phyloP scores from a whole-genome alignment of 2,329 filamentous ascomycete species.

The Cladosporium sp. region DNA sequence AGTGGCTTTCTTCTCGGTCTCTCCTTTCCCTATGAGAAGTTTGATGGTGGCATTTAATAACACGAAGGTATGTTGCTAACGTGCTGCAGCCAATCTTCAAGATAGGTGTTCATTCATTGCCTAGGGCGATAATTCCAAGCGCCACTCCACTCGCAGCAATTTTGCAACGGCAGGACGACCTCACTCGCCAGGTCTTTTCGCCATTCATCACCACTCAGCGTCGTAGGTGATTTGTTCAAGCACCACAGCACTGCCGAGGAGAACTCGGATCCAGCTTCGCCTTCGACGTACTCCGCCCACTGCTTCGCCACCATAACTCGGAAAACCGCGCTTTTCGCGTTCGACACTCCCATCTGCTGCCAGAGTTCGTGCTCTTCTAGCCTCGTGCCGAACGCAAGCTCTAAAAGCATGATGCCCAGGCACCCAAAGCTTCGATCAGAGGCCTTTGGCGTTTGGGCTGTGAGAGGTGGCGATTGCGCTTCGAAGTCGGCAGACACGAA shows the following conservation, averaged over 20 bases:
- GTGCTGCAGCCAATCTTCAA: too few relatives aligned
- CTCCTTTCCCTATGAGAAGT: too few relatives aligned
- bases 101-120: too few relatives aligned
- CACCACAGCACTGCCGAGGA: slow-evolving; percentile 14
- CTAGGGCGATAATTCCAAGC: too few relatives aligned
- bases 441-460: not conserved
- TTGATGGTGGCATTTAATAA: too few relatives aligned
- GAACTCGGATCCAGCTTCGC: slow-evolving; percentile 13
- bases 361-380: slow-evolving; percentile 15
- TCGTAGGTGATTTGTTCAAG: slow-evolving; percentile 16
- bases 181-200: slow-evolving; percentile 15
- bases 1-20: too few relatives aligned
- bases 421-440: slow-evolving; percentile 15
- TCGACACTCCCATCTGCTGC: not conserved
- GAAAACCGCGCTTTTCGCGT: not conserved
- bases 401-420: slow-evolving; percentile 18
- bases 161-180: slow-evolving; percentile 16
- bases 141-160: slow-evolving; percentile 15
- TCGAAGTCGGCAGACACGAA: slow-evolving; percentile 17
- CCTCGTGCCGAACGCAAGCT: slow-evolving; percentile 9
- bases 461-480: not conserved
- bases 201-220: slow-evolving; percentile 15
- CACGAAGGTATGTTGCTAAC: too few relatives aligned
- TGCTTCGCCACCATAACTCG: slow-evolving; percentile 13
- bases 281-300: slow-evolving; percentile 14